These are phyloP conservation scores for Saccharomycopsis microspora DNA, from an alignment of 805 yeast species.

Conservation along the genomic window DNA sequence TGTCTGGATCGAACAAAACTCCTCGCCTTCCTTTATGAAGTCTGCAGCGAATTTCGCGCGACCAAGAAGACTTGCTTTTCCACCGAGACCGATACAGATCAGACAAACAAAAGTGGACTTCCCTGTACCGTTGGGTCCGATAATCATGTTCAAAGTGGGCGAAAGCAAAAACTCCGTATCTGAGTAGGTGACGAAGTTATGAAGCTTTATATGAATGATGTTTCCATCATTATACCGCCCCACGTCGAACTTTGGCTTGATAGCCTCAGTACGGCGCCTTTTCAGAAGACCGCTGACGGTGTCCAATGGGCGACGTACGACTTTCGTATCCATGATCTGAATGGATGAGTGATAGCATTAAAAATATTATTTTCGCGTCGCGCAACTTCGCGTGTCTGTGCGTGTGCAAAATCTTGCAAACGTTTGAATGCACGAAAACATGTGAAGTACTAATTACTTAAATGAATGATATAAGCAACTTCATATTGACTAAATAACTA, in stretches of 20 bases:
- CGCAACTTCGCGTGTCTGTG: no score
- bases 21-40: constrained; percentile 62
- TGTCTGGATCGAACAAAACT: constrained; percentile 35
- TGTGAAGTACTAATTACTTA: no score
- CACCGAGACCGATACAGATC: constrained; percentile 79
- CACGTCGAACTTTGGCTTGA: background rate
- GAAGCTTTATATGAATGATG: constrained; percentile 38
- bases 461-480: no score
- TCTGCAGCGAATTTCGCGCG: constrained; percentile 48
- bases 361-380: no score
- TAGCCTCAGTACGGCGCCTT: no score
- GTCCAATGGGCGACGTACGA: no score
- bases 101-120: constrained; percentile 91
- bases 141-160: constrained; percentile 79
- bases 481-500: no score
- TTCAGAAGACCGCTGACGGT: no score
- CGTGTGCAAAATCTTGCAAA: no score
- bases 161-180: constrained; percentile 67
- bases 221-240: constrained; percentile 29
- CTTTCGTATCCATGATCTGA: no score
- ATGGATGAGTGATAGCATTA: no score
- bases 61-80: constrained; percentile 63
- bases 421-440: no score
- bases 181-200: constrained; percentile 60
- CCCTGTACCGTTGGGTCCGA: constrained; percentile 96